Percentiles rank a stretch among this genome's conserved stretches.
Evolutionary conservation across 352 stramenopile species (phyloP).

Genomic region (Globisporangium echinulatum): DNA sequence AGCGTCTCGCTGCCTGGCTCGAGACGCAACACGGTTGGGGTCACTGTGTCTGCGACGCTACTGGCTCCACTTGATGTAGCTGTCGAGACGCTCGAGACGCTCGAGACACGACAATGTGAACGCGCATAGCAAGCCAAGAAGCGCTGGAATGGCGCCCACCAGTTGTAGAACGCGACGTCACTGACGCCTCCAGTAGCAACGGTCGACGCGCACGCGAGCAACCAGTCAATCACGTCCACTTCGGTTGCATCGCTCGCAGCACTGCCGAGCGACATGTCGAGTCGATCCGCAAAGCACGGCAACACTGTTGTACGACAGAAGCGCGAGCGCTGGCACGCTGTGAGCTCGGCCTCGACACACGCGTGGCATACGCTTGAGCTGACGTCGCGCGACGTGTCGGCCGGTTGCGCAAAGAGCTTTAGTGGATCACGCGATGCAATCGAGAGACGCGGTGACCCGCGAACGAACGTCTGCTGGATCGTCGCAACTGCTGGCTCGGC

Average conservation of each 20-base stretch:
- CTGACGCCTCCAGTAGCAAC: background rate
- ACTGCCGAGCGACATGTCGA: background rate
- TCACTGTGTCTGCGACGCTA: background rate
- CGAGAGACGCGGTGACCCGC: slow-evolving; percentile 1
- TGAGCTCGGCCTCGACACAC: background rate
- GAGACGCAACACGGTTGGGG: background rate
- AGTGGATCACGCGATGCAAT: background rate
- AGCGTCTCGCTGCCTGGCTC: slow-evolving; percentile 1
- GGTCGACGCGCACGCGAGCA: background rate
- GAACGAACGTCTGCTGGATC: slow-evolving; percentile 13
- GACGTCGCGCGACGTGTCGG: background rate
- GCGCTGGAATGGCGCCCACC: slow-evolving; percentile 20
- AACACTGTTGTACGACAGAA: slow-evolving; percentile 10
- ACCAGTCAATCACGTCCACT: slow-evolving; percentile 2
- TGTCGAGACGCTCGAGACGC: background rate
- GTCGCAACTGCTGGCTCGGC: background rate
- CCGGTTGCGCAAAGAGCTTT: slow-evolving; percentile 1
- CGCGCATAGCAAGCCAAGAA: slow-evolving; percentile 23
- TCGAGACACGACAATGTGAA: slow-evolving; percentile 6
- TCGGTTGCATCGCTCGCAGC: background rate
- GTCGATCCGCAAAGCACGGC: slow-evolving; percentile 6
- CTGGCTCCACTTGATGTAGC: background rate
- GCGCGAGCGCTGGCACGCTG: background rate
- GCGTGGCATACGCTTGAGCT: background rate
- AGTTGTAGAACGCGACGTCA: slow-evolving; percentile 12